Percentiles rank a stretch among this genome's conserved stretches.
Conservation (phyloP, 768 basidiomycete species). For the Macrolepiota fuliginosa region DNA sequence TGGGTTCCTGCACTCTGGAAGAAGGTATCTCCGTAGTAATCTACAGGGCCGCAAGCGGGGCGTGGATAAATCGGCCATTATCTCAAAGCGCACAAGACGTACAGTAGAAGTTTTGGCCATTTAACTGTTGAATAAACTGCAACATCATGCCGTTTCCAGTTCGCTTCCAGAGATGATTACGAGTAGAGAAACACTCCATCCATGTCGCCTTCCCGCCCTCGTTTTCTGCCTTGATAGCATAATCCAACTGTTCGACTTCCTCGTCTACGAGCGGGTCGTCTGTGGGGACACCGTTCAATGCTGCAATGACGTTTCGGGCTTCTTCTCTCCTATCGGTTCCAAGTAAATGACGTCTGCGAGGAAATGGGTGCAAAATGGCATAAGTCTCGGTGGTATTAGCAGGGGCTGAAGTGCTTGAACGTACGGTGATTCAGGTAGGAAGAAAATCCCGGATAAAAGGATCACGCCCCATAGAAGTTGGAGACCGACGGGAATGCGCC, state of each 20-base stretch:
- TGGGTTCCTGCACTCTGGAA: slow-evolving; percentile 71
- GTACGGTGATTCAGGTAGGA: slow-evolving; percentile 77
- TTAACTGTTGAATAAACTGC: slow-evolving; percentile 78
- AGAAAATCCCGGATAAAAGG: slow-evolving; percentile 67
- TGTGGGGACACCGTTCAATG: slow-evolving; percentile 59
- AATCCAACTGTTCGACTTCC: slow-evolving; percentile 60
- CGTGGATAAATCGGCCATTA: not conserved
- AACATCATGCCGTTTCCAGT: slow-evolving; percentile 82
- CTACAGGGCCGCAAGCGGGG: slow-evolving; percentile 26
- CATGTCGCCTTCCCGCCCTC: slow-evolving; percentile 79
- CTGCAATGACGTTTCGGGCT: slow-evolving; percentile 62
- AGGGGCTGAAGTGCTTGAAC: slow-evolving; percentile 20
- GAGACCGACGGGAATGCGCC: slow-evolving; percentile 73
- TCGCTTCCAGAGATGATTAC: slow-evolving; percentile 69
- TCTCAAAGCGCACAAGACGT: slow-evolving; percentile 18
- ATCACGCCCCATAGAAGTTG: slow-evolving; percentile 71
- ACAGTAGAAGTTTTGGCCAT: slow-evolving; percentile 84
- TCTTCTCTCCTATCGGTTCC: slow-evolving; percentile 50
- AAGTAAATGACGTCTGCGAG: slow-evolving; percentile 64
- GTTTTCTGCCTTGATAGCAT: slow-evolving; percentile 69
- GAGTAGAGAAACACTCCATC: slow-evolving; percentile 72
- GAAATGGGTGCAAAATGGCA: not conserved
- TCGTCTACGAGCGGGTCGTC: slow-evolving; percentile 61
- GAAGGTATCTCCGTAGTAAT: slow-evolving; percentile 80
- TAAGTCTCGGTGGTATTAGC: not conserved